phyloP scores from a whole-genome alignment of 2,329 filamentous ascomycete species.

The Pseudofabraea citricarpa region DNA sequence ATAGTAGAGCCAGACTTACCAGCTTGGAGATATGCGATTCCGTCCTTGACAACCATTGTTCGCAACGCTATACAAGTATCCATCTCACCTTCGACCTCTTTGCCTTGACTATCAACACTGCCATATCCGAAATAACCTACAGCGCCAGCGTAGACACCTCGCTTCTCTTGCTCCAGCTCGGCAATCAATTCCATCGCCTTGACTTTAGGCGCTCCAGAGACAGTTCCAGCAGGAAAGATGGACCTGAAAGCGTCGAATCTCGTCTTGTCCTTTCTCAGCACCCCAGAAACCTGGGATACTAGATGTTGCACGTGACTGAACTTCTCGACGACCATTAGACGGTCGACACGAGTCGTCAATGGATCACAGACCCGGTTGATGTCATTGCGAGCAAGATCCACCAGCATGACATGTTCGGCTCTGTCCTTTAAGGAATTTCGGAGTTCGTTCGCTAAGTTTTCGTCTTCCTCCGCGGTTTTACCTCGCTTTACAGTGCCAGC shows the following conservation, averaged over 20 bases:
- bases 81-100: slow-evolving; percentile 74
- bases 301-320: slow-evolving; percentile 98
- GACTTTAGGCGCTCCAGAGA: slow-evolving; percentile 93
- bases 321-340: slow-evolving; percentile 87
- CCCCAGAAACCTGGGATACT: slow-evolving; percentile 89
- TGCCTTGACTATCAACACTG: slow-evolving; percentile 60
- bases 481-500: slow-evolving; percentile 92
- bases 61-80: slow-evolving; percentile 71
- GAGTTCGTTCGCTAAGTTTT: slow-evolving; percentile 70
- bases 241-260: slow-evolving; percentile 93
- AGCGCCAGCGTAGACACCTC: slow-evolving; percentile 91
- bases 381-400: slow-evolving; percentile 93
- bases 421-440: slow-evolving; percentile 82
- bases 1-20: slow-evolving; percentile 34
- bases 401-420: slow-evolving; percentile 95
- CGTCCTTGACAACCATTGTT: slow-evolving; percentile 93
- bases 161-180: slow-evolving; percentile 88
- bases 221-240: slow-evolving; percentile 95
- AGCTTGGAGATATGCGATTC: slow-evolving; percentile 86
- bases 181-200: slow-evolving; percentile 96
- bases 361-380: slow-evolving; percentile 95
- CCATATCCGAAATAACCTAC: slow-evolving; percentile 96
- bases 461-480: slow-evolving; percentile 75
- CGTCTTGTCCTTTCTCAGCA: slow-evolving; percentile 77
- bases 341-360: slow-evolving; percentile 81